These are phyloP conservation scores for Picea abies DNA, from an alignment of 83 land plant genomes.

Conservation along the genomic window DNA sequence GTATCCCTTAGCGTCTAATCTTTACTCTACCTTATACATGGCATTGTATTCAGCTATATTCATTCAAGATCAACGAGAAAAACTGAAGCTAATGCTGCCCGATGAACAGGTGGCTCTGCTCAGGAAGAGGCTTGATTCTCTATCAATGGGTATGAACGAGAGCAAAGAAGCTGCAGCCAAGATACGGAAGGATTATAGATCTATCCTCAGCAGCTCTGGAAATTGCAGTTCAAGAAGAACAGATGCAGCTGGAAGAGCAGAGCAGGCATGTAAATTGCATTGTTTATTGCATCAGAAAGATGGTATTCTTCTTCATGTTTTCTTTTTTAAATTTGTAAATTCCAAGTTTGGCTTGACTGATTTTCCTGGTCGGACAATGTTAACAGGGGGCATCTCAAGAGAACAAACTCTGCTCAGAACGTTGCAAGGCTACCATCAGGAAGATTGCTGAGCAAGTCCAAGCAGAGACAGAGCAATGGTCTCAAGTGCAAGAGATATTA, in stretches of 20 bases:
- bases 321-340: neutral
- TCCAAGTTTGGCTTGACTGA: neutral
- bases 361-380: neutral
- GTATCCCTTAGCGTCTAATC: neutral
- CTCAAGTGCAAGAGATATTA: constrained; percentile 58
- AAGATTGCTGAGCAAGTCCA: constrained; percentile 55
- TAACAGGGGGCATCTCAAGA: neutral
- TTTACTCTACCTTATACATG: neutral
- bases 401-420: constrained; percentile 24
- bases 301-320: no score
- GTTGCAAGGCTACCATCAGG: constrained; percentile 45
- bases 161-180: neutral
- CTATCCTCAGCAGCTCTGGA: neutral
- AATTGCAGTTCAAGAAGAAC: neutral
- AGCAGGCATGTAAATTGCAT: neutral
- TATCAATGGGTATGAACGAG: neutral
- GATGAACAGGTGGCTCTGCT: constrained; percentile 15
- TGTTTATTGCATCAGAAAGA: neutral
- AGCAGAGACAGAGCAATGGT: constrained; percentile 66
- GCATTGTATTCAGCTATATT: neutral
- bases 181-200: neutral
- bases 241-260: neutral
- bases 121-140: neutral
- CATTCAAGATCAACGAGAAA: neutral
- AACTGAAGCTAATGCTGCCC: neutral